Base-by-base conservation (phyloP, 2,329 filamentous ascomycete genomes). In the Myotisia sp. region DNA sequence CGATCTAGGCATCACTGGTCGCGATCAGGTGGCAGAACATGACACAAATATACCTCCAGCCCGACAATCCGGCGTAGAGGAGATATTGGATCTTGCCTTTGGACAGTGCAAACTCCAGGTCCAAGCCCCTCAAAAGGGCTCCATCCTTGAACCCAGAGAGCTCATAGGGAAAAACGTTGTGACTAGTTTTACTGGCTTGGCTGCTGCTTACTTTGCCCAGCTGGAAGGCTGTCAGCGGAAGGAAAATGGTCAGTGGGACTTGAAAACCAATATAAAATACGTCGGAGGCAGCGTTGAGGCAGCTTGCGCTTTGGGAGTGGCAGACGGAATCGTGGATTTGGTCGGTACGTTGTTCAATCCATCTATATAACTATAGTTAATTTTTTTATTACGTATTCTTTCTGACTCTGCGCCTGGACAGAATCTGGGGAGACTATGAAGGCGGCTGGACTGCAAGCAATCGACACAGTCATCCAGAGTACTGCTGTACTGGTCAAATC, bases 361-460 rank as follows among this genome's bases (percentile, higher is more conserved):
- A n/a, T n/a, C n/a, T n/a, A n/a, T n/a, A n/a, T n/a, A n/a, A n/a
- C n/a, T n/a, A 23, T 23, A 27, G 30, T 20, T 23, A 8, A 8
- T 26, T 12, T 26, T 14, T 10, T 14, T 12, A 27, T 14, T 21
- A 14, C 19, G 8, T 22, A 13, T 32, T 21, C 16, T 21, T 23
- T 13, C 24, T 10, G 5, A 34, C 24, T 20, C 12, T 24, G 10
- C 19, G 13, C 13, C 17, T 12, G 6, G 13, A 2, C 47, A 90
- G 87, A 98, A 67, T 95, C 90, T 13, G 90, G 90, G 37, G 87
- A 95, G 61, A 98, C 90, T 0, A 98, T 98, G 90, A 80, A 82
- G 51, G 90, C 87, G 13, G 87, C 87, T 27, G 90, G 90, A 16
- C 70, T 98, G 33, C 86, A 85, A 62, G 79, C 87, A 37, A 94